Percentiles rank a stretch among this genome's conserved stretches.
phyloP scores from a whole-genome alignment of 805 yeast species.

The Candida loeiensis region DNA sequence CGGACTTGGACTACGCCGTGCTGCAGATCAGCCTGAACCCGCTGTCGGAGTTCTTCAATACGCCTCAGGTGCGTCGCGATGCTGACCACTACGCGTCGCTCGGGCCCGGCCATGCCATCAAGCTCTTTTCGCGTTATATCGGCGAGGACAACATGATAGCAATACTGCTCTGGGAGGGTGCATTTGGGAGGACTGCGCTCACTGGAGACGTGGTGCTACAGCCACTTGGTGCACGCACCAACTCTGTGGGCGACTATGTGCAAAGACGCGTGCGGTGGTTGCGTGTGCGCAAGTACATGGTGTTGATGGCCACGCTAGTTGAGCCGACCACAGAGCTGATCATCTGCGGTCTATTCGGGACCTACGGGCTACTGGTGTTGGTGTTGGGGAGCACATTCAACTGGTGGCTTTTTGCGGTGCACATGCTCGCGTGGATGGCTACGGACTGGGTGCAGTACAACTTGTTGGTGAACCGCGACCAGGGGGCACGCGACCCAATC shows the following conservation, averaged over 20 bases:
- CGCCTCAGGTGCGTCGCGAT: slow-evolving; percentile 25
- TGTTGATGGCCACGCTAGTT: slow-evolving; percentile 72
- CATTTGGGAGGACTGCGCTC: slow-evolving; percentile 67
- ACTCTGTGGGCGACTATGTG: slow-evolving; percentile 52
- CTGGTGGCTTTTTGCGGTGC: slow-evolving; percentile 42
- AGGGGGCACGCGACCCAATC: slow-evolving; percentile 11
- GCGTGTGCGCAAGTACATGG: slow-evolving; percentile 85
- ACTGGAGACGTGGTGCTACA: slow-evolving; percentile 78
- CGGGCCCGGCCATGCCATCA: slow-evolving; percentile 51
- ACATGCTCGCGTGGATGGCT: slow-evolving; percentile 58
- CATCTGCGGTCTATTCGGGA: slow-evolving; percentile 63
- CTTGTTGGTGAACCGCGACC: slow-evolving; percentile 29
- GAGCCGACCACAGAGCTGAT: slow-evolving; percentile 86
- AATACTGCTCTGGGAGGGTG: slow-evolving; percentile 72
- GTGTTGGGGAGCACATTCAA: slow-evolving; percentile 33
- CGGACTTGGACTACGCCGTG: slow-evolving; percentile 61
- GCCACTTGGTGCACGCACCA: slow-evolving; percentile 45
- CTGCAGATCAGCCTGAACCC: slow-evolving; percentile 27
- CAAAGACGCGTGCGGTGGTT: slow-evolving; percentile 78
- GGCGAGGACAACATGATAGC: slow-evolving; percentile 95
- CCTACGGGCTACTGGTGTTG: slow-evolving; percentile 51
- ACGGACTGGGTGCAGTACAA: slow-evolving; percentile 62
- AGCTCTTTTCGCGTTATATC: slow-evolving; percentile 72
- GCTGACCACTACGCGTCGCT: slow-evolving; percentile 24
- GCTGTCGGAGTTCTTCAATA: slow-evolving; percentile 28